Evolutionary conservation across 805 yeast species (phyloP).

Genomic region (Saturnispora zaruensis): DNA sequence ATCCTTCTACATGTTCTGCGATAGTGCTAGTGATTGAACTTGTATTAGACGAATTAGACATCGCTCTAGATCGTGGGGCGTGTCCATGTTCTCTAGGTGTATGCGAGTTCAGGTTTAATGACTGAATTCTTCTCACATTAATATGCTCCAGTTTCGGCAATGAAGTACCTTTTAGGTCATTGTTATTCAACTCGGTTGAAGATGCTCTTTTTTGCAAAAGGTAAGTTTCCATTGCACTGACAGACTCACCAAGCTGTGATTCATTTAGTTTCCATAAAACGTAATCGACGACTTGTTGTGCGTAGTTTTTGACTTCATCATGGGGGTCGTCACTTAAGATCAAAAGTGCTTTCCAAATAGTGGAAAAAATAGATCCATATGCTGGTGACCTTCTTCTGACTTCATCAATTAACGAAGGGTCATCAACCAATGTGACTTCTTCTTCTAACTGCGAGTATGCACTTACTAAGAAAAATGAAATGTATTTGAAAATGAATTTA

Average conservation of each 20-base stretch:
- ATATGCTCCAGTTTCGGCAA: constrained; percentile 1
- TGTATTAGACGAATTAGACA: constrained; percentile 11
- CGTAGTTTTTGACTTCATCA: constrained; percentile 62
- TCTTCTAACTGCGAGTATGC: constrained; percentile 81
- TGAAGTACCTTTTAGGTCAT: constrained; percentile 1
- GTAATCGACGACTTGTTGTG: constrained; percentile 68
- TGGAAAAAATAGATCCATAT: constrained; percentile 76
- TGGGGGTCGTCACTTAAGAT: constrained; percentile 84
- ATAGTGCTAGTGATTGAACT: constrained; percentile 11
- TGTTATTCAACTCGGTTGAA: background rate
- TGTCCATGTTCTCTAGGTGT: background rate
- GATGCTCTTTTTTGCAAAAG: constrained; percentile 39
- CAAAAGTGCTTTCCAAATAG: constrained; percentile 80
- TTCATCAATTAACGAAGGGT: constrained; percentile 52
- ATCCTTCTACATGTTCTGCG: constrained; percentile 9
- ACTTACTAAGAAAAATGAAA: constrained; percentile 70
- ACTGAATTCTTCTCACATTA: constrained; percentile 20
- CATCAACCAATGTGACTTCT: constrained; percentile 60
- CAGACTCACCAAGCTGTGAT: constrained; percentile 57
- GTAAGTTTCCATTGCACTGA: constrained; percentile 56
- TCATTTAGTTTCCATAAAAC: constrained; percentile 56
- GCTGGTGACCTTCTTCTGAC: constrained; percentile 66
- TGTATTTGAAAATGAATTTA: constrained; percentile 59
- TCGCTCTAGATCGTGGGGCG: background rate
- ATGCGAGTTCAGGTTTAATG: constrained; percentile 16